These are phyloP conservation scores for Excoecaria agallocha DNA, from an alignment of 345 rosid genomes.

Conservation along the genomic window DNA sequence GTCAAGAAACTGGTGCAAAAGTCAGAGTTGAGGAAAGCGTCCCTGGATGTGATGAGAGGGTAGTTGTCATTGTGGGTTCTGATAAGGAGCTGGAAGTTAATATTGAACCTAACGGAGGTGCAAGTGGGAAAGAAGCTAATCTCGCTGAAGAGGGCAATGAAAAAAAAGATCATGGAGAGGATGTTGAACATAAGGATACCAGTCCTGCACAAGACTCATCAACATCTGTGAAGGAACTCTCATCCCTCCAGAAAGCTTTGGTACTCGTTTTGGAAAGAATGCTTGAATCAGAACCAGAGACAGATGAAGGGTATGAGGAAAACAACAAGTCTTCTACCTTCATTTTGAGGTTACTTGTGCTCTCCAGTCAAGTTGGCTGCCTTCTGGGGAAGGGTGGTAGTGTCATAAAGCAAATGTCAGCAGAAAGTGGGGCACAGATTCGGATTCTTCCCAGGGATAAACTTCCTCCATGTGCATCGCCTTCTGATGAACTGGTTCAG, in stretches of 20 bases:
- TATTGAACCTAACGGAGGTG: slow-evolving; percentile 21
- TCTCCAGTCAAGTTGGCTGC: slow-evolving; percentile 59
- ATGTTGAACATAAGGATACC: slow-evolving; percentile 29
- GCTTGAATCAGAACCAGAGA: slow-evolving; percentile 37
- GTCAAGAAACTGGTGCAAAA: slow-evolving; percentile 46
- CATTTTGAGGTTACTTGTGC: slow-evolving; percentile 56
- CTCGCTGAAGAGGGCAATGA: slow-evolving; percentile 25
- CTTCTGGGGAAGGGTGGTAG: slow-evolving; percentile 68
- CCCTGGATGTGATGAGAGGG: slow-evolving; percentile 58
- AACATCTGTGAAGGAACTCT: slow-evolving; percentile 32
- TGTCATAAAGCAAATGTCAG: slow-evolving; percentile 53
- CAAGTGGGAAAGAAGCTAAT: slow-evolving; percentile 20
- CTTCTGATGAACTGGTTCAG: slow-evolving; percentile 63
- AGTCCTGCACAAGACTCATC: slow-evolving; percentile 29
- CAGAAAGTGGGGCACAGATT: slow-evolving; percentile 67
- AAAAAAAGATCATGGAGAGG: slow-evolving; percentile 23
- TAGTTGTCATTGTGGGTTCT: slow-evolving; percentile 41
- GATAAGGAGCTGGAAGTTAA: slow-evolving; percentile 27
- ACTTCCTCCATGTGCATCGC: slow-evolving; percentile 50
- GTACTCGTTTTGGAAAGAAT: slow-evolving; percentile 56
- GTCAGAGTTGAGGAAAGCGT: slow-evolving; percentile 52
- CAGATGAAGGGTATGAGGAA: slow-evolving; percentile 36
- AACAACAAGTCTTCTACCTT: slow-evolving; percentile 29
- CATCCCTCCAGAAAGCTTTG: slow-evolving; percentile 54
- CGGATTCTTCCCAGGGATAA: slow-evolving; percentile 65